phyloP scores from a whole-genome alignment of 768 basidiomycete species.

The Boletus sp. region DNA sequence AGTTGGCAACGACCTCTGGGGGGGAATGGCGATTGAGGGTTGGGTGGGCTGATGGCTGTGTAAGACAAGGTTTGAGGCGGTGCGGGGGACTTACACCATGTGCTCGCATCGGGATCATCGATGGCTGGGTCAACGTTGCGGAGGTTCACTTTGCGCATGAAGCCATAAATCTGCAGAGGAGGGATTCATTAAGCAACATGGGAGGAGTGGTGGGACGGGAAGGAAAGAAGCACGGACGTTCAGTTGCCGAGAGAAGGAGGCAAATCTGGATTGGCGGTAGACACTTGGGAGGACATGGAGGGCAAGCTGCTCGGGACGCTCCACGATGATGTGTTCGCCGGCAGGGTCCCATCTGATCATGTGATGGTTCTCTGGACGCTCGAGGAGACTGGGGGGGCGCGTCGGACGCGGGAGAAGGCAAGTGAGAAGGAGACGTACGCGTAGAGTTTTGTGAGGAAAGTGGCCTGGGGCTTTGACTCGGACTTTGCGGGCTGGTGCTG shows the following conservation, averaged over 20 bases:
- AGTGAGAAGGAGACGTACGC: conserved; percentile 54
- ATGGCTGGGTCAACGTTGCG: conserved; percentile 94
- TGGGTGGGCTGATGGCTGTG: conserved; percentile 66
- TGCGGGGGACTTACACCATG: conserved; percentile 75
- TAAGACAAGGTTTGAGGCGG: conserved; percentile 16
- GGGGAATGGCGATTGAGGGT: conserved; percentile 89
- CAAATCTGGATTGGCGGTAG: conserved; percentile 95
- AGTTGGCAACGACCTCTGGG: conserved; percentile 86
- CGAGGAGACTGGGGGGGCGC: conserved; percentile 60
- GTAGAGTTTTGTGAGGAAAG: conserved; percentile 97
- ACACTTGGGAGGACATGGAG: conserved; percentile 91
- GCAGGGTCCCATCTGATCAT: conserved; percentile 97
- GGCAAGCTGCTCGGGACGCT: conserved; percentile 89
- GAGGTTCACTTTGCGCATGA: conserved; percentile 97
- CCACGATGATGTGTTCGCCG: conserved; percentile 94
- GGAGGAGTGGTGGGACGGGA: conserved; percentile 21
- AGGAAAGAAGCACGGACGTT: conserved; percentile 62
- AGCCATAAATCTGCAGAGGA: conserved; percentile 83
- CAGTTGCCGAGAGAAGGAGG: conserved; percentile 95
- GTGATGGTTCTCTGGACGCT: conserved; percentile 89
- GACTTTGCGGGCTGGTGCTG: conserved; percentile 58
- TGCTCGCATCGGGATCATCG: conserved; percentile 93
- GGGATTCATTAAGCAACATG: conserved; percentile 23
- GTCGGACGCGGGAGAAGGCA: conserved; percentile 12
- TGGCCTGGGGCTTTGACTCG: conserved; percentile 82